Percentiles rank a stretch among this genome's conserved stretches.
These are phyloP conservation scores for Ballota nigra DNA, from an alignment of 257 asterid genomes.

Conservation along the genomic window DNA sequence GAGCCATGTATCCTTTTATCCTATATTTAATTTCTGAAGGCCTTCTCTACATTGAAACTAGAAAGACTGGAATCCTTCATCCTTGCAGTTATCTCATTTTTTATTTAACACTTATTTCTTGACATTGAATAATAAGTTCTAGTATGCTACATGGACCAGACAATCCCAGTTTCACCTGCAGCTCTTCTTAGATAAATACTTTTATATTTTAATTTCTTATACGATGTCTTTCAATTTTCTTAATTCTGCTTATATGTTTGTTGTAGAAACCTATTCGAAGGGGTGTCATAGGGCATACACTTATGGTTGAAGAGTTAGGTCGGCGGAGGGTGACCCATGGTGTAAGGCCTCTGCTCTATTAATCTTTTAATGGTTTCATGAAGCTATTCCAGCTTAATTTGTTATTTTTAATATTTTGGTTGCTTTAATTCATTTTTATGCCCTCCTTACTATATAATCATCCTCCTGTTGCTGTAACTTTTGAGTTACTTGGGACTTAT, in stretches of 20 bases:
- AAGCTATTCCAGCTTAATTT: background rate
- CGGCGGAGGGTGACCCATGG: slow-evolving; percentile 70
- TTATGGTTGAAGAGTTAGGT: slow-evolving; percentile 93
- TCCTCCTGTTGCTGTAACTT: background rate
- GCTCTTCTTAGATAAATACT: slow-evolving; percentile 12
- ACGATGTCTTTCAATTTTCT: slow-evolving; percentile 1
- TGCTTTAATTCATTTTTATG: background rate
- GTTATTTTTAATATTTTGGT: slow-evolving; percentile 16
- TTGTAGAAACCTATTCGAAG: slow-evolving; percentile 93
- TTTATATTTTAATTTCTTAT: slow-evolving; percentile 8
- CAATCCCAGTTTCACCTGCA: slow-evolving; percentile 1
- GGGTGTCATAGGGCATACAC: slow-evolving; percentile 78
- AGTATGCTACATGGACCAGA: background rate
- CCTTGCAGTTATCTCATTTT: slow-evolving; percentile 1
- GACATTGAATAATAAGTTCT: background rate
- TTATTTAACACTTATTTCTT: background rate
- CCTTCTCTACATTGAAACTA: slow-evolving; percentile 11
- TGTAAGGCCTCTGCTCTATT: slow-evolving; percentile 46
- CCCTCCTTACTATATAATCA: background rate
- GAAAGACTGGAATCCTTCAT: slow-evolving; percentile 1
- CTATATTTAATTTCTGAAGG: background rate
- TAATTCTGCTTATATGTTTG: slow-evolving; percentile 8
- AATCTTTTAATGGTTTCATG: slow-evolving; percentile 14
- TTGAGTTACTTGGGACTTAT: slow-evolving; percentile 8
- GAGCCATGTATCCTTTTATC: background rate